Evolutionary conservation across 257 asterid genomes (phyloP).

Genomic region (Verbascum thapsus): DNA sequence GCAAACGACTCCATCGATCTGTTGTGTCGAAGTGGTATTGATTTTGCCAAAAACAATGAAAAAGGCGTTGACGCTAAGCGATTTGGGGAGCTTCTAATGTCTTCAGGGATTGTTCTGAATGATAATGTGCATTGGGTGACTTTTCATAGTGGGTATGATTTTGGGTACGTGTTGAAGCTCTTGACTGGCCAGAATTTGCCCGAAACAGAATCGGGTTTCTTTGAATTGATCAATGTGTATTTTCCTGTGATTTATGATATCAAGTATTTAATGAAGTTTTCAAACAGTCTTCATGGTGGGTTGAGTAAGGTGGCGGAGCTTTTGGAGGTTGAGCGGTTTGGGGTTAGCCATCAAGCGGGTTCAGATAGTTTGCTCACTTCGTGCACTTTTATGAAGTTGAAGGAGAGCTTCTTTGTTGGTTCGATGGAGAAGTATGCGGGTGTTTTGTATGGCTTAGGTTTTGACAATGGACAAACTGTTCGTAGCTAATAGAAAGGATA

Average conservation of each 20-base stretch:
- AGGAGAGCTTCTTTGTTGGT: constrained; percentile 56
- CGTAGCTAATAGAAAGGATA: constrained; percentile 25
- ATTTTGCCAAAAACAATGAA: constrained; percentile 47
- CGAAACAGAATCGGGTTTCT: constrained; percentile 50
- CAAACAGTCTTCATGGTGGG: constrained; percentile 64
- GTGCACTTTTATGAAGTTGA: constrained; percentile 56
- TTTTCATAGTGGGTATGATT: constrained; percentile 68
- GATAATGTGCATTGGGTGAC: constrained; percentile 63
- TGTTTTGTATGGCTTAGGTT: constrained; percentile 60
- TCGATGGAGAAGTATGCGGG: constrained; percentile 62
- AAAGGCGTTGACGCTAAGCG: constrained; percentile 52
- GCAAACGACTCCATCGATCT: constrained; percentile 56
- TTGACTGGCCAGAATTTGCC: constrained; percentile 61
- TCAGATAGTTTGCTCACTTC: constrained; percentile 72
- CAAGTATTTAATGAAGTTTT: constrained; percentile 65
- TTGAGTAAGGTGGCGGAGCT: constrained; percentile 61
- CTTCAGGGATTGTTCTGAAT: constrained; percentile 65
- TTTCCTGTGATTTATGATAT: constrained; percentile 65
- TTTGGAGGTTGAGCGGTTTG: constrained; percentile 69
- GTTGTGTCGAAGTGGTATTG: constrained; percentile 55
- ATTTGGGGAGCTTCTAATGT: constrained; percentile 70
- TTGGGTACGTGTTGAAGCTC: constrained; percentile 62
- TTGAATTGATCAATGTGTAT: constrained; percentile 46
- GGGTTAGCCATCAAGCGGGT: constrained; percentile 73
- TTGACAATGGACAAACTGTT: constrained; percentile 45